These are phyloP conservation scores for Globisporangium carolinianum DNA, from an alignment of 352 stramenopile genomes.

Conservation along the genomic window DNA sequence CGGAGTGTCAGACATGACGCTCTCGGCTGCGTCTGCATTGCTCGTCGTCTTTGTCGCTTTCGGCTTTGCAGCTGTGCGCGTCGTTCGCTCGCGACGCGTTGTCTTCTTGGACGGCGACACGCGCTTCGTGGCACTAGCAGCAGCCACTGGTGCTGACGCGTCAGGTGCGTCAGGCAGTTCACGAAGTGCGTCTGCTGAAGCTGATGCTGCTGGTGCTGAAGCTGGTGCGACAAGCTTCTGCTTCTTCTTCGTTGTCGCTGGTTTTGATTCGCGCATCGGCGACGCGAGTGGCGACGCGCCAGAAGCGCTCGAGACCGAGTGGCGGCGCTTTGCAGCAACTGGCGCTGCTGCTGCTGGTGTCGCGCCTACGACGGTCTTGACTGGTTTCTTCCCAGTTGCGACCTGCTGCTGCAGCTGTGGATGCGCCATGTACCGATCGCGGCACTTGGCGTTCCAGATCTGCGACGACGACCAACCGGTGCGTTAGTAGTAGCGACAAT, in stretches of 20 bases:
- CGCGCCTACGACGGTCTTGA: background rate
- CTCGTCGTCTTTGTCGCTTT: background rate
- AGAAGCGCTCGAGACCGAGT: background rate
- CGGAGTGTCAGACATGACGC: background rate
- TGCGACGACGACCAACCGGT: background rate
- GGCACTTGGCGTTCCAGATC: slow-evolving; percentile 12
- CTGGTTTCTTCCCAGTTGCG: background rate
- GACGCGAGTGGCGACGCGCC: background rate
- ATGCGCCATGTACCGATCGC: background rate
- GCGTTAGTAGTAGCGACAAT: background rate
- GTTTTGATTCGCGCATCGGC: background rate
- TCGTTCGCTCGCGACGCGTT: no score
- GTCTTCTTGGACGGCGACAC: slow-evolving; percentile 8
- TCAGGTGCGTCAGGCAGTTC: background rate
- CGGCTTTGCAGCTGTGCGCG: background rate
- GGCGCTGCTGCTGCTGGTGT: background rate
- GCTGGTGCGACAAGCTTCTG: background rate
- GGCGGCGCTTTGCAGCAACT: background rate
- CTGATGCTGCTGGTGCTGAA: background rate
- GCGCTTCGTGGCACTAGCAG: slow-evolving; percentile 1
- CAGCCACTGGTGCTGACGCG: background rate
- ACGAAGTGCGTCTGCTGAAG: background rate
- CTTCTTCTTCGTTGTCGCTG: background rate
- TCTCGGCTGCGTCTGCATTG: background rate
- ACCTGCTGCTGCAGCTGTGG: background rate